Evolutionary conservation across 2,329 filamentous ascomycete genomes (phyloP).

Genomic region (Phoma sp.): DNA sequence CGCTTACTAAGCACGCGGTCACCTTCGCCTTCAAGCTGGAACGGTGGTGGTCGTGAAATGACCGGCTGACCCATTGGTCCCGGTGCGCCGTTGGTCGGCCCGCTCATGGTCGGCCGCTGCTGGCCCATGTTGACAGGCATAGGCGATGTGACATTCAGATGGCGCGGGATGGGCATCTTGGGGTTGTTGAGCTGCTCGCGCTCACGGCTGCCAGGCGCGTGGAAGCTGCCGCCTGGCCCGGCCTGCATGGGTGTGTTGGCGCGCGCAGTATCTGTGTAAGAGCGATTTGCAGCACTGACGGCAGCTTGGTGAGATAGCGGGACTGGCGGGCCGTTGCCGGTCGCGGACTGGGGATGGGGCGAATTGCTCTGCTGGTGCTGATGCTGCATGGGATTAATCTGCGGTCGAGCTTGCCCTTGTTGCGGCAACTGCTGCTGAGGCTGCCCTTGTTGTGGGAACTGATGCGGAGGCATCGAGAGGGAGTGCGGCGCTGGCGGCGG

Average conservation of each 20-base stretch:
- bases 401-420: constrained; percentile 41
- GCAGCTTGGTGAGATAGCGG: constrained; percentile 54
- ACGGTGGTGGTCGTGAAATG: constrained; percentile 78
- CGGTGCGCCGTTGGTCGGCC: constrained; percentile 73
- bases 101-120: constrained; percentile 82
- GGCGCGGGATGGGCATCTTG: constrained; percentile 85
- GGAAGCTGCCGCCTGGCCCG: constrained; percentile 39
- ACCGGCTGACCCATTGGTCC: constrained; percentile 89
- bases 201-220: constrained; percentile 41
- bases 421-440: constrained; percentile 35
- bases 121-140: constrained; percentile 75
- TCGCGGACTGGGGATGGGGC: constrained; percentile 46
- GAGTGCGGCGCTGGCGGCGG: constrained; percentile 37
- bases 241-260: constrained; percentile 44
- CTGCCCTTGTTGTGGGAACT: constrained; percentile 38
- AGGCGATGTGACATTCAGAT: constrained; percentile 73
- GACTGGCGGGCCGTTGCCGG: constrained; percentile 41
- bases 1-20: constrained; percentile 96
- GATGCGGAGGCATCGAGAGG: constrained; percentile 37
- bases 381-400: constrained; percentile 42
- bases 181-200: constrained; percentile 55
- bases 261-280: constrained; percentile 45
- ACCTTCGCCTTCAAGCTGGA: constrained; percentile 87
- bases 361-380: constrained; percentile 46
- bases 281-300: constrained; percentile 50